Conservation (phyloP, 1,139 yeast genomes). For the Geotrichum cucujoidarum region DNA sequence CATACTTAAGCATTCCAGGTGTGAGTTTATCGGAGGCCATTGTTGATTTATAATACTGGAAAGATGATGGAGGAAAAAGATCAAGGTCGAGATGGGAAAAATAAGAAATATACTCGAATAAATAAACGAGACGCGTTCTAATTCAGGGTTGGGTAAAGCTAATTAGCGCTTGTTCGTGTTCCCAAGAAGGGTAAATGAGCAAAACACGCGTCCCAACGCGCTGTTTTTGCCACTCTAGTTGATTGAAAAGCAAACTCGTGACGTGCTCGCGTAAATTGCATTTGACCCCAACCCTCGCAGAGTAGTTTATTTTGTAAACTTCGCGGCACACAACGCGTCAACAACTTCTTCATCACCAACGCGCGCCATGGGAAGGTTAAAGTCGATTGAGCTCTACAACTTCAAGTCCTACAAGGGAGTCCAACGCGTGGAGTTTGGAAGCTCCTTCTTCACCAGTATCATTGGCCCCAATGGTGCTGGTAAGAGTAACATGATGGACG, state of each 20-base stretch:
- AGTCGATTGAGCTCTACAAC: constrained; percentile 50
- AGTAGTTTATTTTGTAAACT: too few species aligned
- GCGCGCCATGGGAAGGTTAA: constrained; percentile 29
- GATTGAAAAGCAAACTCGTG: too few species aligned
- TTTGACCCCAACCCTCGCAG: too few species aligned
- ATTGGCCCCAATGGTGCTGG: constrained; percentile 99
- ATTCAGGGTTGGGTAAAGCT: not conserved
- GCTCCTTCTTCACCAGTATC: constrained; percentile 77
- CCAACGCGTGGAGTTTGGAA: constrained; percentile 74
- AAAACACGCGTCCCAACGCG: too few species aligned
- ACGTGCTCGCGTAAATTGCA: too few species aligned
- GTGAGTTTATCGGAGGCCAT: constrained; percentile 12
- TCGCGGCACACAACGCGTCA: too few species aligned
- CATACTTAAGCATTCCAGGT: constrained; percentile 12
- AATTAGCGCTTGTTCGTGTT: too few species aligned
- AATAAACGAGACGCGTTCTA: constrained; percentile 1
- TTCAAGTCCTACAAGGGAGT: constrained; percentile 88
- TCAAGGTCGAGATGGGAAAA: not conserved
- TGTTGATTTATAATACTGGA: not conserved
- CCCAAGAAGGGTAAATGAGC: too few species aligned
- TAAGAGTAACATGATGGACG: constrained; percentile 97
- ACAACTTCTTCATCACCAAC: too few species aligned
- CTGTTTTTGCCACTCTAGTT: too few species aligned
- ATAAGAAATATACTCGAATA: constrained; percentile 1
- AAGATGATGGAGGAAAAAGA: not conserved